Evolutionary conservation across 495 filamentous ascomycete genomes (phyloP), one percentile per base, ranked within the genome.

Genomic region (Hypoxylon intermedium): DNA sequence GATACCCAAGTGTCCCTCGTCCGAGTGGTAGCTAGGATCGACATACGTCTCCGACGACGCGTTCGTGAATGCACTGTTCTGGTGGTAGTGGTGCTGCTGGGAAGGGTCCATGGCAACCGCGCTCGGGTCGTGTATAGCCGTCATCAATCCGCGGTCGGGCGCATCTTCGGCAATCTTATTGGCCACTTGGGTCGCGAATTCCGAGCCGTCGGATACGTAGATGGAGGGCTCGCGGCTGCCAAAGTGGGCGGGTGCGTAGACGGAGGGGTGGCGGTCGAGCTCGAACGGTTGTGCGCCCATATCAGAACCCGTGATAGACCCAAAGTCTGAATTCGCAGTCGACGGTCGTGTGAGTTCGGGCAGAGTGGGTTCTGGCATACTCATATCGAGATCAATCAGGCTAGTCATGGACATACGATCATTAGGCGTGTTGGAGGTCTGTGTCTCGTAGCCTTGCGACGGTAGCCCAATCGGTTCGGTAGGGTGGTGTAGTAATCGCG

Each of bases 321-420:
- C 78, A 9, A 72, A 79, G 57, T 83, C 81, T 16, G 79, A 84
- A 63, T 83, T 77, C 7, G 81, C 82, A 1, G 81, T 84, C 12
- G 80, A 85, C 0, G 79, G 81, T 3, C 79, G 71, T 12, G 69
- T 72, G 12, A 71, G 60, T 19, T 78, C 74, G 3, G 72, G 68
- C 11, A 52, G 44, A 11, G 63, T 67, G 6, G 74, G 64, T 11
- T 73, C 73, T 6, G 69, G 68, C 54, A 81, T 67, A 41, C 77
- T 74, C 70, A 81, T 77, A 56, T 83, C 79, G 7, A 85, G 76
- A 45, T 82, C 78, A 42, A 83, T 81, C 20, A 83, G 65, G 19
- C 77, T 79, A 11, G 75, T 70, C 36, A 78, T 67, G 0, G 76
- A 77, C 31, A 73, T 70, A 16, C 77, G 77, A 33, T 81, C 78